Conservation (phyloP, 2,329 filamentous ascomycete genomes). For the Curvularia verruculosa region DNA sequence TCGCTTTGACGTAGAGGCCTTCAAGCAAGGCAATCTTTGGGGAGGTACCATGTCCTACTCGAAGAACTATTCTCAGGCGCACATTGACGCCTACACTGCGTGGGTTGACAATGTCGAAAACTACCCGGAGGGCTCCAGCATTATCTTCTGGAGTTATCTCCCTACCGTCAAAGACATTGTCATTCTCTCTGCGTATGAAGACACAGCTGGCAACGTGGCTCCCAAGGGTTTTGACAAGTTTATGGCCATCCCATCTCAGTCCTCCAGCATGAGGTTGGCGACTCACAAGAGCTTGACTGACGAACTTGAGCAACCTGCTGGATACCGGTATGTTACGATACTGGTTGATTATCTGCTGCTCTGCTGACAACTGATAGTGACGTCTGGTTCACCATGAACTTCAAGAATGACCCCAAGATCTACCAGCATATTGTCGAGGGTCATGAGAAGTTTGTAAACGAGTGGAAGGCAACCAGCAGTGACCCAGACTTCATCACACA, state of each 20-base stretch:
- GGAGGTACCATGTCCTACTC: constrained; percentile 24
- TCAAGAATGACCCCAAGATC: constrained; percentile 27
- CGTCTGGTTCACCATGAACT: constrained; percentile 35
- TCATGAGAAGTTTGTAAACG: constrained; percentile 27
- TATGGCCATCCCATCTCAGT: constrained; percentile 24
- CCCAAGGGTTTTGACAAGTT: constrained; percentile 29
- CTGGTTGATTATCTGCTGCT: no score
- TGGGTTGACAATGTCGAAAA: constrained; percentile 34
- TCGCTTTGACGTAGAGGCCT: constrained; percentile 25
- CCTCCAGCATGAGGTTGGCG: constrained; percentile 27
- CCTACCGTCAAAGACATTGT: constrained; percentile 22
- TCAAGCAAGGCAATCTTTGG: constrained; percentile 34
- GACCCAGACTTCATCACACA: constrained; percentile 32
- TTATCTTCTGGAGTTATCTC: constrained; percentile 35
- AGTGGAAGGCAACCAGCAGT: constrained; percentile 17
- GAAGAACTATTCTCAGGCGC: constrained; percentile 21
- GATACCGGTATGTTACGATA: constrained; percentile 26
- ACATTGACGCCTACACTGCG: constrained; percentile 26
- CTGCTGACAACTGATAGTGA: constrained; percentile 20
- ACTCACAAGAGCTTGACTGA: constrained; percentile 33
- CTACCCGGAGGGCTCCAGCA: constrained; percentile 29
- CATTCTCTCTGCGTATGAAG: constrained; percentile 30
- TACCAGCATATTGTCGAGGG: constrained; percentile 28
- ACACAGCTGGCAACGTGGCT: constrained; percentile 25
- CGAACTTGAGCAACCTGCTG: constrained; percentile 31